Evolutionary conservation across 2,329 filamentous ascomycete species (phyloP).

Genomic region (Diaporthe humulicola): DNA sequence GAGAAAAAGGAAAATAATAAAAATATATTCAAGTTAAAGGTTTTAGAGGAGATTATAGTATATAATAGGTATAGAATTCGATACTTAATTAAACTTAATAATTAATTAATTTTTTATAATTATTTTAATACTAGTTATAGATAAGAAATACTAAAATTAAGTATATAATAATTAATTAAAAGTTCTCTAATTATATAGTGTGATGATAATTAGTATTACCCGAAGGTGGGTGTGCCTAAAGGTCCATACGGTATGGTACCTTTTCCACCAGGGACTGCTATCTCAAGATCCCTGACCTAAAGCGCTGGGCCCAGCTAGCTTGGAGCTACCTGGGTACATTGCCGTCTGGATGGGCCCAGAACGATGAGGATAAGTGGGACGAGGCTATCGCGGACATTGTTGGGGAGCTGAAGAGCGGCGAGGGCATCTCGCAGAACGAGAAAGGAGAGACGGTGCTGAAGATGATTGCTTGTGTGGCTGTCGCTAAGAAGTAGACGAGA

Average conservation of each 20-base stretch:
- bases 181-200: neutral
- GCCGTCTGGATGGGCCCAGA: slow-evolving; percentile 33
- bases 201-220: neutral
- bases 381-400: slow-evolving; percentile 39
- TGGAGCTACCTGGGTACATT: slow-evolving; percentile 40
- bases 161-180: too few relatives aligned
- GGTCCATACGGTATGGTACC: too few relatives aligned
- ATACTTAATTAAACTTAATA: neutral
- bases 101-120: neutral
- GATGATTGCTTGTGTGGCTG: slow-evolving; percentile 38
- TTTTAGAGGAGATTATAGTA: neutral
- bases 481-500: slow-evolving; percentile 13
- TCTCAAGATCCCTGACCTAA: slow-evolving; percentile 34
- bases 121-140: neutral
- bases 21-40: neutral
- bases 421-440: slow-evolving; percentile 30
- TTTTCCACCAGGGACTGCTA: neutral
- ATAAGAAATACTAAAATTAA: neutral
- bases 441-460: slow-evolving; percentile 39
- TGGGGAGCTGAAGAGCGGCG: slow-evolving; percentile 34
- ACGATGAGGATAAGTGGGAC: slow-evolving; percentile 41
- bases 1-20: neutral
- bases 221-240: too few relatives aligned
- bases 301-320: slow-evolving; percentile 40
- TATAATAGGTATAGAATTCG: neutral